Evolutionary conservation across 2,329 filamentous ascomycete genomes (phyloP), one percentile per base, ranked within the genome.

Genomic region (Trichophyton schoenleinii): DNA sequence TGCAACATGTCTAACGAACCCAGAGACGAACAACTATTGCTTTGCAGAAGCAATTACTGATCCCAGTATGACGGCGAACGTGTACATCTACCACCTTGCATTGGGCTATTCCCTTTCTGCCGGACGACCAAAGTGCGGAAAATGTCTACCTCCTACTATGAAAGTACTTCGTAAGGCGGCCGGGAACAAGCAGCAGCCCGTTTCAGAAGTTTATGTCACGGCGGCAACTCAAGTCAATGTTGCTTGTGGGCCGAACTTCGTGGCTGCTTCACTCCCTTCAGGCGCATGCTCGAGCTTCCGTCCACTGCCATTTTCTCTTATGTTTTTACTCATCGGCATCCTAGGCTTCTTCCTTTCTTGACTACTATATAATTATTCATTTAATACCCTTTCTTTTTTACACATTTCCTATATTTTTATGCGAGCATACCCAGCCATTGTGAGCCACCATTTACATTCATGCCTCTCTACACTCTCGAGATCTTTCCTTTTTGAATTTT

Each of bases 61-160:
- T 74, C 71, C 77, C 4, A 82, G 83, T 22, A 86, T 83, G 7
- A 79, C 87, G 0, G 83, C 84, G 36, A 87, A 94, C 71, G 81
- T 84, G 38, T 92, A 91, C 69, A 81, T 94, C 41, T 99, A 96
- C 76, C 92, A 87, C 68, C 78, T 97, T 2, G 89, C 91, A 0
- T 80, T 95, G 61, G 94, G 94, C 63, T 80, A 85, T 46, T 73
- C 79, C 0, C 76, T 96, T 11, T 88, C 89, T 0, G 81, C 81
- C 22, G 83, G 85, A 28, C 78, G 80, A n/a, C 89, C 91, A 0
- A 83, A 81, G 0, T 99, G 94, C 77, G 86, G 83, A 67, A 76
- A 77, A 46, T 97, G 94, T 72, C 79, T 94, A 49, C 80, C 86
- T 69, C 79, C 88, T 63, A 92, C 88, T 3, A 95, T 97, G 90